Base-by-base conservation (phyloP, 257 asterid species). In the Osmanthus fragrans region DNA sequence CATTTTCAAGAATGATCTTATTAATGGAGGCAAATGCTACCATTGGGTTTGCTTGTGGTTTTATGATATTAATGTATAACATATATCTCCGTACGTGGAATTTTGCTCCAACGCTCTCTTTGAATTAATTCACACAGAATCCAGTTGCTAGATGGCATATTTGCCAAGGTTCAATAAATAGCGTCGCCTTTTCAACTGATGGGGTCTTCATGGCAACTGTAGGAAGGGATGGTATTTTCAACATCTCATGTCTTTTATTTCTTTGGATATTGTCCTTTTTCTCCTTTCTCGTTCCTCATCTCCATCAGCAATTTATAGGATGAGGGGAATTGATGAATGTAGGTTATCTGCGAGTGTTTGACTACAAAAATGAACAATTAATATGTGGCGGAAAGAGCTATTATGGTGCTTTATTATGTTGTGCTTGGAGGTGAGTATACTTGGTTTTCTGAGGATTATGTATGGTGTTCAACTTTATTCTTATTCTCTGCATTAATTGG, bases 131-230 rank as follows among this genome's bases (percentile, higher is more conserved):
- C 74, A 69, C 40, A 33, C 96, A 95, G 99, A 93, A 95, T 86
- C 99, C 99, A 70, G 87, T 93, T 81, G 98, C 97, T 76, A 86
- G 99, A 84, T 95, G 99, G 99, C 99, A 95, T 84, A 85, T 95
- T 83, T 92, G 98, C 81, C 99, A 93, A 87, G 99, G 99, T 73
- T 84, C 99, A 80, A 86, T 95, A 54, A 95, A 95, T 77, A 89
- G 90, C 87, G 77, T 87, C 33, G 86, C 96, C 40, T 89, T 90
- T 82, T 90, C 96, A 68, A 74, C 85, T 9, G 93, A 87, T 80
- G 96, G 96, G 68, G 80, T 87, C 33, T 86, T 83, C 79, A 77
- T 90, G 73, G 93, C 96, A 58, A 90, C 93, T 39, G 91, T 90
- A 29, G 96, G 96, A 83, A 86, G 96, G 87, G 96, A 90, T 80